Evolutionary conservation across 106 monocot genomes (phyloP).

Genomic region (Dendrobium catenatum): DNA sequence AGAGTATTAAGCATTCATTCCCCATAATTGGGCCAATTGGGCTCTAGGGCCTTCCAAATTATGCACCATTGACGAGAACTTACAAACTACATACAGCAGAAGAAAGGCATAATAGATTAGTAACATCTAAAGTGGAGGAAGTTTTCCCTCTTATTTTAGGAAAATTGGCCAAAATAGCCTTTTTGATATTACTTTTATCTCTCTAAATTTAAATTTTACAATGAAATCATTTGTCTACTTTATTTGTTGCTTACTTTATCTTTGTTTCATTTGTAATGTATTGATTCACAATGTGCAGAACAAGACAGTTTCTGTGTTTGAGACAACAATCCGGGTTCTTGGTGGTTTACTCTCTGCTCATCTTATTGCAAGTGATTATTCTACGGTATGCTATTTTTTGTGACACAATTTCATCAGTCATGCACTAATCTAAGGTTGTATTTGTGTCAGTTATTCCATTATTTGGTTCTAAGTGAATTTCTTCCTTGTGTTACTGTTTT

Average conservation of each 20-base stretch:
- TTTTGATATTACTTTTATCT: background rate
- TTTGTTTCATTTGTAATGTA: background rate
- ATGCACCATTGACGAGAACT: background rate
- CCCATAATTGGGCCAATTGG: background rate
- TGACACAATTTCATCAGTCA: background rate
- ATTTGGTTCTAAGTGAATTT: background rate
- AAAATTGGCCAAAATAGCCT: background rate
- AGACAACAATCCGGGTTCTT: constrained; percentile 92
- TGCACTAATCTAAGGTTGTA: background rate
- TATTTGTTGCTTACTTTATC: background rate
- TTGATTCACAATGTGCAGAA: constrained; percentile 36
- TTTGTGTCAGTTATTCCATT: background rate
- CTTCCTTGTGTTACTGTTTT: background rate
- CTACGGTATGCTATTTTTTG: constrained; percentile 50
- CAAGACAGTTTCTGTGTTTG: constrained; percentile 96
- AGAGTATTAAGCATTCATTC: background rate
- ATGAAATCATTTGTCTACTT: background rate
- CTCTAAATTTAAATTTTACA: background rate
- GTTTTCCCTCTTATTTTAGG: background rate
- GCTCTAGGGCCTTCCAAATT: background rate
- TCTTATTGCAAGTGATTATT: constrained; percentile 96
- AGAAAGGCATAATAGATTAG: background rate
- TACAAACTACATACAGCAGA: background rate
- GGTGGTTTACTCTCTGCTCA: constrained; percentile 96
- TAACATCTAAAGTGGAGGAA: background rate